Percentiles rank a stretch among this genome's conserved stretches.
phyloP scores from a whole-genome alignment of 495 filamentous ascomycete genomes.

The Penicillium riverlandense region DNA sequence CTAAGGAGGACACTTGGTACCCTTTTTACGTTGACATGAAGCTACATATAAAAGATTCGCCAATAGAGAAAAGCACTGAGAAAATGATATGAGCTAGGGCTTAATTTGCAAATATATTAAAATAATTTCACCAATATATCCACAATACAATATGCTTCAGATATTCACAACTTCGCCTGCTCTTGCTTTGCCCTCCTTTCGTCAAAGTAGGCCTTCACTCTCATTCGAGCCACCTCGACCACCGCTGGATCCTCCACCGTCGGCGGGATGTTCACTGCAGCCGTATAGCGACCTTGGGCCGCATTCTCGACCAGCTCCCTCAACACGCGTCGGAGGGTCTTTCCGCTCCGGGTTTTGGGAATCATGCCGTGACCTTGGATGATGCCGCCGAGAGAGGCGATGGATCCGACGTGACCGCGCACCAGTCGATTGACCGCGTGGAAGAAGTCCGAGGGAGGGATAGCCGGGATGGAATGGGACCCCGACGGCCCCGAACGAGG shows the following conservation, averaged over 20 bases:
- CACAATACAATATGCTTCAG: too few relatives aligned
- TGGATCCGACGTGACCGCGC: constrained; percentile 75
- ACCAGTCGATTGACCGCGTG: constrained; percentile 55
- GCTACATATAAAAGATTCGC: too few relatives aligned
- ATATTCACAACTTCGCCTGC: constrained; percentile 57
- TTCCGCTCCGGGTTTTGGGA: constrained; percentile 82
- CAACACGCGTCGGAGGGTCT: constrained; percentile 75
- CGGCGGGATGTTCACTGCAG: constrained; percentile 47
- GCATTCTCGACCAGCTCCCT: constrained; percentile 68
- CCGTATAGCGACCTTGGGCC: constrained; percentile 43
- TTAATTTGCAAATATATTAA: too few relatives aligned
- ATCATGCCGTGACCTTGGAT: constrained; percentile 85
- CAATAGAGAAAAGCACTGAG: too few relatives aligned
- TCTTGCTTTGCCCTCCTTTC: constrained; percentile 9
- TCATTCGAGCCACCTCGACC: constrained; percentile 48
- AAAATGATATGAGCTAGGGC: too few relatives aligned
- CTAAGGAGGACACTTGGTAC: too few relatives aligned
- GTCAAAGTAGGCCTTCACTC: constrained; percentile 52
- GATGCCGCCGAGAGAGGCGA: constrained; percentile 76
- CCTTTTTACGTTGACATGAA: too few relatives aligned
- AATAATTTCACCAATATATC: too few relatives aligned
- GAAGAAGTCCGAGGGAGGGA: constrained; percentile 47
- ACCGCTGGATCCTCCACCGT: constrained; percentile 55
- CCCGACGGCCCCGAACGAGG: constrained; percentile 38
- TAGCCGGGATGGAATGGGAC: constrained; percentile 23